Percentiles rank a stretch among this genome's conserved stretches.
Conservation (phyloP, 2,329 filamentous ascomycete genomes). For the Pseudogymnoascus sp. region DNA sequence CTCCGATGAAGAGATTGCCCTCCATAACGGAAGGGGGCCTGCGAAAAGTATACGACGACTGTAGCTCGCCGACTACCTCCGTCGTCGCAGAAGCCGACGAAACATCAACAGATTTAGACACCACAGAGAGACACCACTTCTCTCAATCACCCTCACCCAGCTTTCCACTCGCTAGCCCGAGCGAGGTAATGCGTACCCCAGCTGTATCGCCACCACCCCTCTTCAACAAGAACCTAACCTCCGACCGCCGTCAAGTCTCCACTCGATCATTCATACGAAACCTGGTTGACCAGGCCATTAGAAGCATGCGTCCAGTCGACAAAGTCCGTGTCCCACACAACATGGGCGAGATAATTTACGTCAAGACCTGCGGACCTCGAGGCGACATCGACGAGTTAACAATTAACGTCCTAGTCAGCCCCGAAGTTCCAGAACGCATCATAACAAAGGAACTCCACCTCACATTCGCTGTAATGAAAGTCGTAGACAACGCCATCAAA, state of each 20-base stretch:
- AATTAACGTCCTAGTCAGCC: slow-evolving; percentile 32
- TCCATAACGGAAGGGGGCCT: slow-evolving; percentile 17
- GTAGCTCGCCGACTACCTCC: not conserved
- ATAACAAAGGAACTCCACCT: slow-evolving; percentile 41
- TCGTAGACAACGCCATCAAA: slow-evolving; percentile 58
- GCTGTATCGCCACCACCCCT: not conserved
- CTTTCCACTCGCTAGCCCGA: not conserved
- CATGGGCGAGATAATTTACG: slow-evolving; percentile 23
- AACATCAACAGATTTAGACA: not conserved
- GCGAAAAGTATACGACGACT: not conserved
- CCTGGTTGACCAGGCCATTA: slow-evolving; percentile 22
- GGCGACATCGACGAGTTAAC: slow-evolving; percentile 22
- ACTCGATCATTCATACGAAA: slow-evolving; percentile 24
- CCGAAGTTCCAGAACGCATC: slow-evolving; percentile 42
- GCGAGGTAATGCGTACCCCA: not conserved
- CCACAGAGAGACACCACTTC: not conserved
- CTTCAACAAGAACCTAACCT: not conserved
- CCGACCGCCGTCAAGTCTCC: slow-evolving; percentile 19
- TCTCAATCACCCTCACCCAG: not conserved
- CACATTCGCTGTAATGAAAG: slow-evolving; percentile 31
- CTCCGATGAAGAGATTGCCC: slow-evolving; percentile 23
- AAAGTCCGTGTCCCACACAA: slow-evolving; percentile 21
- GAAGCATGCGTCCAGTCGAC: slow-evolving; percentile 20
- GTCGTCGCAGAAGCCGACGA: not conserved
- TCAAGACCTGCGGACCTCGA: slow-evolving; percentile 20